Conservation (phyloP, 2,329 filamentous ascomycete species). For the Colletotrichum sp. region DNA sequence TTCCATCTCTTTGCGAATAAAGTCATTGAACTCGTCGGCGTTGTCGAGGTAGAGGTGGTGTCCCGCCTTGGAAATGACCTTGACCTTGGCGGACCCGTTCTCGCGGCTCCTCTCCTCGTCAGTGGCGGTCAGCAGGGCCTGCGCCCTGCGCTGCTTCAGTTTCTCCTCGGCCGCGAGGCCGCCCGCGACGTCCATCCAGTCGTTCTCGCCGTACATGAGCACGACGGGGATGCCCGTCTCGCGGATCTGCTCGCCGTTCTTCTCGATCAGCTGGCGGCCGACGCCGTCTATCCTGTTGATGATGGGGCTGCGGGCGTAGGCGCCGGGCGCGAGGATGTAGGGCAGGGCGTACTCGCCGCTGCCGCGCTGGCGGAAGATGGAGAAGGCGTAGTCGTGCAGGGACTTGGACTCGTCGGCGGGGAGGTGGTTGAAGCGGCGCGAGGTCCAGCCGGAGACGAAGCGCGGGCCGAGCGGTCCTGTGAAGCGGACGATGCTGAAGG, state of each 20-base stretch:
- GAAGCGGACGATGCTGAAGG: slow-evolving; percentile 89
- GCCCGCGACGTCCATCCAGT: slow-evolving; percentile 97
- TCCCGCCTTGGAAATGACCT: slow-evolving; percentile 70
- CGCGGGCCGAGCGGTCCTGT: slow-evolving; percentile 88
- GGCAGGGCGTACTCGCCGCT: slow-evolving; percentile 93
- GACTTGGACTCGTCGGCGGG: slow-evolving; percentile 79
- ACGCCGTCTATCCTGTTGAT: slow-evolving; percentile 87
- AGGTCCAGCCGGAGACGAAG: slow-evolving; percentile 94
- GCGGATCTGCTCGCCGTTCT: slow-evolving; percentile 27
- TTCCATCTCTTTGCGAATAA: slow-evolving; percentile 57
- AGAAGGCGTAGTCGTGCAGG: slow-evolving; percentile 92
- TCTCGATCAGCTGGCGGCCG: slow-evolving; percentile 68
- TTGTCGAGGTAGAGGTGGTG: slow-evolving; percentile 67
- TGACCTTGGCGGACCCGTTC: slow-evolving; percentile 81
- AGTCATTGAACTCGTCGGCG: slow-evolving; percentile 59
- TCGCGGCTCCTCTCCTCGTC: slow-evolving; percentile 73
- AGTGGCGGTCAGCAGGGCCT: slow-evolving; percentile 64
- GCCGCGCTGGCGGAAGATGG: slow-evolving; percentile 88
- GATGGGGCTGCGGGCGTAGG: slow-evolving; percentile 85
- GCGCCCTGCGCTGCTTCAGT: slow-evolving; percentile 69
- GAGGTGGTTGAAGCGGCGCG: slow-evolving; percentile 87
- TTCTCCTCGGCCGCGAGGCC: slow-evolving; percentile 82
- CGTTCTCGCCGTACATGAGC: slow-evolving; percentile 95
- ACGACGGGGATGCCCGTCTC: slow-evolving; percentile 80
- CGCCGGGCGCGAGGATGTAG: slow-evolving; percentile 91